These are phyloP conservation scores for Dothistroma septosporum DNA, from an alignment of 2,329 filamentous ascomycete species.

Conservation along the genomic window DNA sequence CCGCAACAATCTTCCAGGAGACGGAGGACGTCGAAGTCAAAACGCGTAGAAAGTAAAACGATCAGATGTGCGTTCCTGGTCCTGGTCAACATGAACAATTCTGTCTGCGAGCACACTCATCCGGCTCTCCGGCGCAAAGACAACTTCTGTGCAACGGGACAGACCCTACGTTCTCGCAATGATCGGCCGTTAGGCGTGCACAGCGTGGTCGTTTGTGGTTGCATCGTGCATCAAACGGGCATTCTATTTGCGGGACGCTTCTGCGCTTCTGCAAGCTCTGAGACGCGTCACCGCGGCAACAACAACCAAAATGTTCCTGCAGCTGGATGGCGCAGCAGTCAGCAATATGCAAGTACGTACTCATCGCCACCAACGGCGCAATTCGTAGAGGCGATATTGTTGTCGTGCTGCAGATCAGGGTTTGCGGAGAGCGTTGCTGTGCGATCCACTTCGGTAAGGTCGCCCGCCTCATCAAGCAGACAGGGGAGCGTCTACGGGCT, in stretches of 20 bases:
- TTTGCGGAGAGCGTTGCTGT: not conserved
- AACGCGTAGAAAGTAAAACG: not conserved
- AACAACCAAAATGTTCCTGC: not conserved
- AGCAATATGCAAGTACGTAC: constrained; percentile 3
- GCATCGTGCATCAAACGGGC: not conserved
- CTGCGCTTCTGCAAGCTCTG: not conserved
- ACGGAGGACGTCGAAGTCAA: not conserved
- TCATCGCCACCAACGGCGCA: not conserved
- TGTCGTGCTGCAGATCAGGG: not conserved
- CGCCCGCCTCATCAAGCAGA: not conserved
- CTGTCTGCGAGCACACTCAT: not conserved
- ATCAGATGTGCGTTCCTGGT: too few species aligned
- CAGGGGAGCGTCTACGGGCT: not conserved
- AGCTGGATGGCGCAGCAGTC: not conserved
- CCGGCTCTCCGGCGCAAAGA: not conserved
- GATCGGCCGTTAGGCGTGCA: not conserved
- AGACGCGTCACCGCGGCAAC: not conserved
- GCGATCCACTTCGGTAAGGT: not conserved
- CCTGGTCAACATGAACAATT: too few species aligned
- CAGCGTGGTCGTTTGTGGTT: not conserved
- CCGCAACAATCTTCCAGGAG: not conserved
- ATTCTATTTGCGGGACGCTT: not conserved
- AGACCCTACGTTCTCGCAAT: not conserved
- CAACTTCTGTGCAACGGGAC: not conserved
- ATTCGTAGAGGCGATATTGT: not conserved